phyloP scores from a whole-genome alignment of 176 grass and related monocot genomes.

The Eragrostis nindensis region DNA sequence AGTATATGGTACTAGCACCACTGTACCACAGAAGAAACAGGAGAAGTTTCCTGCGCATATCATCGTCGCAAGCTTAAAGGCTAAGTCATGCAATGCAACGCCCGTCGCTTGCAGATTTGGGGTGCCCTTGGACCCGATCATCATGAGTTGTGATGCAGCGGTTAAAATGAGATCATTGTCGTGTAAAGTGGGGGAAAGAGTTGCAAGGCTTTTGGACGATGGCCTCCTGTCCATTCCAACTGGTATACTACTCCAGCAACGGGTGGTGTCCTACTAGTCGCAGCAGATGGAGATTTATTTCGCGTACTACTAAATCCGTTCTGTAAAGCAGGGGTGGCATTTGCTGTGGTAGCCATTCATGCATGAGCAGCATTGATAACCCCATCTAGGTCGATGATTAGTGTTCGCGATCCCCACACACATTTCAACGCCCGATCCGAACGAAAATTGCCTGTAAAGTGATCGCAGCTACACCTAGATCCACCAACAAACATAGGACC shows the following conservation, averaged over 20 bases:
- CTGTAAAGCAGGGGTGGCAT: conserved; percentile 40
- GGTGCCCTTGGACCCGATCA: neutral
- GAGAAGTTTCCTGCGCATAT: conserved; percentile 16
- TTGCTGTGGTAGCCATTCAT: conserved; percentile 23
- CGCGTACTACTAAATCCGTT: no score
- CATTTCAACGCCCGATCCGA: conserved; percentile 36
- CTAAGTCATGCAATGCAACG: conserved; percentile 43
- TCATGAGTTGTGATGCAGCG: neutral
- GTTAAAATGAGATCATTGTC: conserved; percentile 22
- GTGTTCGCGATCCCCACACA: neutral
- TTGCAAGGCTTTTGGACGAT: neutral
- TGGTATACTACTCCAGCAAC: no score
- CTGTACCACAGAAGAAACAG: neutral
- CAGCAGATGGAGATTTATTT: no score
- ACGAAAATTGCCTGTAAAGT: conserved; percentile 31
- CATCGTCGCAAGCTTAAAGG: conserved; percentile 41
- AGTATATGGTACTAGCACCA: neutral
- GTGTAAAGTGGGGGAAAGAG: conserved; percentile 21
- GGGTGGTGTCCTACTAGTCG: no score
- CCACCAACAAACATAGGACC: conserved; percentile 47
- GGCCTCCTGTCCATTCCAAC: no score
- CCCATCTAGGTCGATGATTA: conserved; percentile 21
- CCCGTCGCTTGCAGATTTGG: conserved; percentile 41
- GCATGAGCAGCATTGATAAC: conserved; percentile 21
- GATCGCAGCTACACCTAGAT: conserved; percentile 33